Base-by-base conservation (phyloP, 73 alveolate genomes). In the Paramecium octaurelia region DNA sequence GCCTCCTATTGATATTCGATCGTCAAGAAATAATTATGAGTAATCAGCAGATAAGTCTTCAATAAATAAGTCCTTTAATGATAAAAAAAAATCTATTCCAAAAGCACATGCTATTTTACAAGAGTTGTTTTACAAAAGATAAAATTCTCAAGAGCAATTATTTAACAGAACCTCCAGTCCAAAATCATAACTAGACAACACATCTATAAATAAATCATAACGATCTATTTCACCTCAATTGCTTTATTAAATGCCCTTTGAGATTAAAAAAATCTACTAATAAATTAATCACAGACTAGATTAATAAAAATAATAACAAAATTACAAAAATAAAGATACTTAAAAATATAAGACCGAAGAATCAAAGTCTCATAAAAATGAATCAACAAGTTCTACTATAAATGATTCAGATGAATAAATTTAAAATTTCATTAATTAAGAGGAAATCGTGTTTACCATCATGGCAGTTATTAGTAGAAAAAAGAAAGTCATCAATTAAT, bases 351-450 rank as follows among this genome's bases (percentile, higher is more conserved):
- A 64, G 84, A 64, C 84, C 0, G 84, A 64, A 64, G 84, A 23
- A 64, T 64, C 84, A 31, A 64, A 64, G 31, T 64, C 84, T 23
- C 84, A 64, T 64, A 64, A 64, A 64, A 64, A 64, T 64, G 84
- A 64, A 64, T 64, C 84, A 27, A 64, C 84, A 20, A 64, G 84
- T 64, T 64, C 84, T 12, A 64, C 84, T 64, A 64, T 64, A 11
- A 64, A 64, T 64, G 84, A 64, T 64, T 64, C 84, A 36, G 87
- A 73, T 73, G 87, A 73, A 40, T 23, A 36, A 29, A 73, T 73
- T 4, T 40, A 31, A 73, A 29, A 73, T 20, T 16, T 73, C n/a
- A 73, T 73, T 0, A 73, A 73, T 8, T 18, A 14, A 73, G 87
- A 73, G 6, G 87, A 73, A 40, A 36, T 34, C 16, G 87, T 73